Evolutionary conservation across 2,329 filamentous ascomycete species (phyloP).

Genomic region (Venturia effusa): DNA sequence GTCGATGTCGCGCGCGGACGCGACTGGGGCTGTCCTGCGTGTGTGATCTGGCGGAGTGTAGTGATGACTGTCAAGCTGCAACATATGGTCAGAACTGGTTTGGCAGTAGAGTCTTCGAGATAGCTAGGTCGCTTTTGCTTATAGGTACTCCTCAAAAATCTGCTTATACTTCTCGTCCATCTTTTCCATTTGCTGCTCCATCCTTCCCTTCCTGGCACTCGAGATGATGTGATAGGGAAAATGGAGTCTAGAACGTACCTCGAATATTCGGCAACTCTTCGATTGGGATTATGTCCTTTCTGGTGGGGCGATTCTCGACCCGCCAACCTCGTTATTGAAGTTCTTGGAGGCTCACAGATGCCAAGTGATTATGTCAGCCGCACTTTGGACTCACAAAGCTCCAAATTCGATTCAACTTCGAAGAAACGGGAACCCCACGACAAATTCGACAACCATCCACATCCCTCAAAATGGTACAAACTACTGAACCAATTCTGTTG

Average conservation of each 20-base stretch:
- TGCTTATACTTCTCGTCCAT: not conserved
- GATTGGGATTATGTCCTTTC: not conserved
- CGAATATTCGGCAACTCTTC: not conserved
- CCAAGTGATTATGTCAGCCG: not conserved
- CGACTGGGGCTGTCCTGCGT: slow-evolving; percentile 14
- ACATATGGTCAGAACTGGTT: not conserved
- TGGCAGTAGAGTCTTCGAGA: not conserved
- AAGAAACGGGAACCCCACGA: not conserved
- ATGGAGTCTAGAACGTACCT: not conserved
- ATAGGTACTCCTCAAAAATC: not conserved
- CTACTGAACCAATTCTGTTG: slow-evolving; percentile 2
- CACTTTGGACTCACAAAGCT: slow-evolving; percentile 3
- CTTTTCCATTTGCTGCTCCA: not conserved
- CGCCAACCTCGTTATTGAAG: not conserved
- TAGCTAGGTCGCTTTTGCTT: not conserved
- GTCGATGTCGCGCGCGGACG: slow-evolving; percentile 29
- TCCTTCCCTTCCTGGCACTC: not conserved
- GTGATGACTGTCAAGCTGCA: not conserved
- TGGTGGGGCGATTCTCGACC: not conserved
- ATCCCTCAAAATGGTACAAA: slow-evolving; percentile 29
- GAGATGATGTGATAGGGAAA: not conserved
- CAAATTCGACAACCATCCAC: slow-evolving; percentile 14
- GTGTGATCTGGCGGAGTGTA: not conserved
- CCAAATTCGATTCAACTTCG: slow-evolving; percentile 17
- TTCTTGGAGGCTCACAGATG: not conserved